A percentile compares a stretch with the other conserved stretches of the same genome.
Evolutionary conservation across 441 rosid genomes (phyloP).

Genomic region (Breynia disticha): DNA sequence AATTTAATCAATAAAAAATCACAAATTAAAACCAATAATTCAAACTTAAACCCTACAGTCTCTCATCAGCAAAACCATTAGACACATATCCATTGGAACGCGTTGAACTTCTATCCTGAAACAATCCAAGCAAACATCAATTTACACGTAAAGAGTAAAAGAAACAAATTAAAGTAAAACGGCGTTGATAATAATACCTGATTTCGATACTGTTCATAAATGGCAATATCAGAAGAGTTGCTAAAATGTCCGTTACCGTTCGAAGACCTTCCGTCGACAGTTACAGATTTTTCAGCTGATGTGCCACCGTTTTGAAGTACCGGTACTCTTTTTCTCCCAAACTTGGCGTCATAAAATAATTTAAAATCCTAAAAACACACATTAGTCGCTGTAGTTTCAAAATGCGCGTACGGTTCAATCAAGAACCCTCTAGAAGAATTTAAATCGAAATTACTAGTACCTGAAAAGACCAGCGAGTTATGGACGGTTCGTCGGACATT

Average conservation of each 20-base stretch:
- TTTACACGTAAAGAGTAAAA: not conserved
- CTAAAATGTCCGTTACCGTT: conserved; percentile 39
- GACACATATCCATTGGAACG: conserved; percentile 29
- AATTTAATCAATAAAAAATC: not conserved
- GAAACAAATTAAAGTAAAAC: not conserved
- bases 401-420: conserved; percentile 1
- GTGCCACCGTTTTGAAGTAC: conserved; percentile 22
- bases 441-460: conserved; percentile 18
- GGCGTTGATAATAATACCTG: conserved; percentile 30
- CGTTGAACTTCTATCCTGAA: conserved; percentile 31
- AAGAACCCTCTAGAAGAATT: not conserved
- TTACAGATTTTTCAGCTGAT: conserved; percentile 26
- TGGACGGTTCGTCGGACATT: conserved; percentile 69
- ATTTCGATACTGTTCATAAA: conserved; percentile 45
- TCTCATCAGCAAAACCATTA: conserved; percentile 33
- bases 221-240: conserved; percentile 45
- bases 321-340: conserved; percentile 65
- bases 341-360: conserved; percentile 67
- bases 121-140: not conserved
- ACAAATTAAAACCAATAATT: conserved; percentile 2
- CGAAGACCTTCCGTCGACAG: conserved; percentile 23
- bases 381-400: conserved; percentile 26
- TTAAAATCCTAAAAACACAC: conserved; percentile 57
- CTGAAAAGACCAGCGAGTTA: conserved; percentile 85
- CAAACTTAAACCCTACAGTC: conserved; percentile 37